Evolutionary conservation across 1,284 basidiomycete species (phyloP).

Genomic region (Neolentinus lepideus): DNA sequence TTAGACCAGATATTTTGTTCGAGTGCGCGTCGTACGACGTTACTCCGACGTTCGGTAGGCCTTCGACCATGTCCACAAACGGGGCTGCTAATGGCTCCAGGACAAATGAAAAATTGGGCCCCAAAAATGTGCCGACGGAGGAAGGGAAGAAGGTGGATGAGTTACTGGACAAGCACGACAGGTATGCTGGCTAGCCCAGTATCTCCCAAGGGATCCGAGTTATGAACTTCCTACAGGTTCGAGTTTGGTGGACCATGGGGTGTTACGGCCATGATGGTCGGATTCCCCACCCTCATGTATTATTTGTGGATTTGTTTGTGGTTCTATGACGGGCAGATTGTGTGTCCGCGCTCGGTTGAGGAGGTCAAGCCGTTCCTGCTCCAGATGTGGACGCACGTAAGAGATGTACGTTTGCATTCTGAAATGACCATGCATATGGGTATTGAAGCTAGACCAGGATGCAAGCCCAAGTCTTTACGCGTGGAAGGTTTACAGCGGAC

Average conservation of each 20-base stretch:
- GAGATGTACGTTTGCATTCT: conserved; percentile 46
- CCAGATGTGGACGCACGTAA: conserved; percentile 81
- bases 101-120: conserved; percentile 6
- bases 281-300: conserved; percentile 93
- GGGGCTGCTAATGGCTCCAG: conserved; percentile 10
- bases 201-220: conserved; percentile 6
- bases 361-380: conserved; percentile 78
- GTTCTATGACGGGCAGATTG: conserved; percentile 89
- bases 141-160: conserved; percentile 67
- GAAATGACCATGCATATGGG: not conserved
- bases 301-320: conserved; percentile 98
- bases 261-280: conserved; percentile 89
- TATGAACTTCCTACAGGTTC: conserved; percentile 44
- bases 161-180: conserved; percentile 68
- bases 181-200: conserved; percentile 37
- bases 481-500: conserved; percentile 84
- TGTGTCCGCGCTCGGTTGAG: conserved; percentile 65
- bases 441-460: conserved; percentile 44
- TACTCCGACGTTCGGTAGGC: not conserved
- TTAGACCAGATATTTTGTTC: not conserved
- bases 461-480: conserved; percentile 88
- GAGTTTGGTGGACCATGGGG: conserved; percentile 96
- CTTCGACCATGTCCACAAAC: conserved; percentile 4
- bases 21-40: not conserved
- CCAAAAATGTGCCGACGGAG: conserved; percentile 34